Evolutionary conservation across 1,139 yeast species (phyloP).

Genomic region (Geotrichum aggregatum): DNA sequence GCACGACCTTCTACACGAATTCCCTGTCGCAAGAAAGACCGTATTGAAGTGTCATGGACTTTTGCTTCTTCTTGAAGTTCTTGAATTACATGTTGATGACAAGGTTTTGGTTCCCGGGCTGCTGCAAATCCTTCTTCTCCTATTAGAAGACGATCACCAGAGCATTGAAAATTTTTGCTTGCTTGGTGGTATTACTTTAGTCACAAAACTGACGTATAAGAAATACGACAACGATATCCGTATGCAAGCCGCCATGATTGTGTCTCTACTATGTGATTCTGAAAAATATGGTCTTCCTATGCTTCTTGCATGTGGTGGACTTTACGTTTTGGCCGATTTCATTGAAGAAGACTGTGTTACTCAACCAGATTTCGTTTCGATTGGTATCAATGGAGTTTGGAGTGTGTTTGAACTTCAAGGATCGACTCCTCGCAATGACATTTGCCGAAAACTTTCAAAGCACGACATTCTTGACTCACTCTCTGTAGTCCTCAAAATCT

Average conservation of each 20-base stretch:
- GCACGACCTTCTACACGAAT: conserved; percentile 8
- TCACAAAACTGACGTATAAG: conserved; percentile 45
- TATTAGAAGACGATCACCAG: conserved; percentile 41
- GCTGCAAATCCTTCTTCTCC: conserved; percentile 43
- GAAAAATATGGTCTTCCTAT: conserved; percentile 46
- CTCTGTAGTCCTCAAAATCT: conserved; percentile 41
- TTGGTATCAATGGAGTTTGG: conserved; percentile 47
- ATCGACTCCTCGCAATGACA: conserved; percentile 47
- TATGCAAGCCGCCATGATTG: conserved; percentile 46
- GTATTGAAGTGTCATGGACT: conserved; percentile 50
- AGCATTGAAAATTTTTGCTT: conserved; percentile 52
- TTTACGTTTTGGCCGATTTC: conserved; percentile 48
- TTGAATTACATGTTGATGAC: conserved; percentile 35
- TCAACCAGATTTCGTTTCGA: conserved; percentile 46
- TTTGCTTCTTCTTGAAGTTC: conserved; percentile 47
- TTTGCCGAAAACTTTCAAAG: conserved; percentile 52
- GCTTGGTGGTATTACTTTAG: conserved; percentile 55
- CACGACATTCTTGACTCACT: conserved; percentile 52
- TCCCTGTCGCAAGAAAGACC: conserved; percentile 28
- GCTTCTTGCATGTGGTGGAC: conserved; percentile 57
- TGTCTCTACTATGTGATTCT: conserved; percentile 39
- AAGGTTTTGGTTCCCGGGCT: conserved; percentile 39
- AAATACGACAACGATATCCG: conserved; percentile 43
- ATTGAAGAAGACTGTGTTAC: conserved; percentile 53
- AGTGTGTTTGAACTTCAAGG: conserved; percentile 46